These are phyloP conservation scores for Colletotrichum plurivorum DNA, from an alignment of 2,329 filamentous ascomycete genomes.

Conservation along the genomic window DNA sequence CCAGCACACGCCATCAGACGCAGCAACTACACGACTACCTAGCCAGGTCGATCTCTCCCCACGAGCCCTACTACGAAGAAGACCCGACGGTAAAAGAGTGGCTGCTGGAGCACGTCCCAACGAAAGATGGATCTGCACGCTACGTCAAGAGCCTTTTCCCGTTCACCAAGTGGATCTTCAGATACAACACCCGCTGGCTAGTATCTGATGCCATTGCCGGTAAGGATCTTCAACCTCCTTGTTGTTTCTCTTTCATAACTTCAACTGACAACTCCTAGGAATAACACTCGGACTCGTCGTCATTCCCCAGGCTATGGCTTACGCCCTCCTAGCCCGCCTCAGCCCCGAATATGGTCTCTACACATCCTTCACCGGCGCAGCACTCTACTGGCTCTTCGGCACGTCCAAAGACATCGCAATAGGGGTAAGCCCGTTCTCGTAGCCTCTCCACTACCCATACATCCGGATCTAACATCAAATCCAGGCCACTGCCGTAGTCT, in stretches of 20 bases:
- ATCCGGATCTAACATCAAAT: slow-evolving; percentile 29
- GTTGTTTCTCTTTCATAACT: too few relatives aligned
- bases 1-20: slow-evolving; percentile 36
- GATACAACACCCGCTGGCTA: slow-evolving; percentile 82
- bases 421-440: slow-evolving; percentile 59
- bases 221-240: slow-evolving; percentile 45
- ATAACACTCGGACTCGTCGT: slow-evolving; percentile 76
- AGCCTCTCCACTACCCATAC: too few relatives aligned
- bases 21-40: slow-evolving; percentile 20
- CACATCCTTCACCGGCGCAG: slow-evolving; percentile 84
- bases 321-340: slow-evolving; percentile 79
- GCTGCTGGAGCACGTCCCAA: slow-evolving; percentile 69
- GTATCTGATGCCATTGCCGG: slow-evolving; percentile 81
- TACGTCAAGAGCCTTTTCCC: slow-evolving; percentile 74
- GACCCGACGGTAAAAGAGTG: slow-evolving; percentile 77
- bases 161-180: slow-evolving; percentile 76
- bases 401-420: slow-evolving; percentile 90
- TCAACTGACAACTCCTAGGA: slow-evolving; percentile 46
- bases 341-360: slow-evolving; percentile 81
- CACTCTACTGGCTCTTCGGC: slow-evolving; percentile 87
- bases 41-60: slow-evolving; percentile 21
- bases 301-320: slow-evolving; percentile 85
- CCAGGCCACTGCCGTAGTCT: slow-evolving; percentile 71
- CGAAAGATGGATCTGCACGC: slow-evolving; percentile 54
- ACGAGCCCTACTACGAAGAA: slow-evolving; percentile 65